Percentiles rank a stretch among this genome's conserved stretches.
Evolutionary conservation across 2,329 filamentous ascomycete species (phyloP).

Genomic region (Rhynchosporium graminicola): DNA sequence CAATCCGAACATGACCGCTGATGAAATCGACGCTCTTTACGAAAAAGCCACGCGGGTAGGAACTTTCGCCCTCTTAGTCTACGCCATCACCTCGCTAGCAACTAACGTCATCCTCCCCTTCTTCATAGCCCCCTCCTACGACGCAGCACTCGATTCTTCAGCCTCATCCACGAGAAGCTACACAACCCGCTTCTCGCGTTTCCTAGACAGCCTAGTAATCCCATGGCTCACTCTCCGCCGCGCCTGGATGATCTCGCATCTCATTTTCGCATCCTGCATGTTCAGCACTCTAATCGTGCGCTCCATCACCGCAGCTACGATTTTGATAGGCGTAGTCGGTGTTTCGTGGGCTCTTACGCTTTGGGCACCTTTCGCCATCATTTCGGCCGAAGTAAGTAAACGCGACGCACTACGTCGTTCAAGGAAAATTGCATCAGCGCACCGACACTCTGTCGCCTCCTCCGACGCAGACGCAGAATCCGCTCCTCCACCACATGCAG

Average conservation of each 20-base stretch:
- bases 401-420: constrained; percentile 68
- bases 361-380: constrained; percentile 95
- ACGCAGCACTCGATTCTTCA: constrained; percentile 41
- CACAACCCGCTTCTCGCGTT: constrained; percentile 38
- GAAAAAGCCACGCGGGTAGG: constrained; percentile 84
- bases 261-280: constrained; percentile 83
- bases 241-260: constrained; percentile 80
- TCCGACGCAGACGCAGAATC: constrained; percentile 22
- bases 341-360: constrained; percentile 91
- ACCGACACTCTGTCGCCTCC: background rate
- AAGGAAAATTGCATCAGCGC: constrained; percentile 25
- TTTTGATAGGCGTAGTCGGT: constrained; percentile 78
- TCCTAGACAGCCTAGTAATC: constrained; percentile 68
- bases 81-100: constrained; percentile 79
- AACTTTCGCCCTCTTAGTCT: constrained; percentile 85
- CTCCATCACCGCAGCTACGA: constrained; percentile 69
- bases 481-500: background rate
- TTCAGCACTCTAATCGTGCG: constrained; percentile 79
- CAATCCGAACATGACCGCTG: constrained; percentile 75
- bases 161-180: constrained; percentile 34
- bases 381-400: constrained; percentile 86
- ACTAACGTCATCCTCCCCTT: constrained; percentile 84
- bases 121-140: constrained; percentile 80
- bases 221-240: constrained; percentile 83
- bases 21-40: constrained; percentile 77